A percentile compares a stretch with the other conserved stretches of the same genome.
Conservation (phyloP, 305 asterid genomes). For the Solanum hybrid region DNA sequence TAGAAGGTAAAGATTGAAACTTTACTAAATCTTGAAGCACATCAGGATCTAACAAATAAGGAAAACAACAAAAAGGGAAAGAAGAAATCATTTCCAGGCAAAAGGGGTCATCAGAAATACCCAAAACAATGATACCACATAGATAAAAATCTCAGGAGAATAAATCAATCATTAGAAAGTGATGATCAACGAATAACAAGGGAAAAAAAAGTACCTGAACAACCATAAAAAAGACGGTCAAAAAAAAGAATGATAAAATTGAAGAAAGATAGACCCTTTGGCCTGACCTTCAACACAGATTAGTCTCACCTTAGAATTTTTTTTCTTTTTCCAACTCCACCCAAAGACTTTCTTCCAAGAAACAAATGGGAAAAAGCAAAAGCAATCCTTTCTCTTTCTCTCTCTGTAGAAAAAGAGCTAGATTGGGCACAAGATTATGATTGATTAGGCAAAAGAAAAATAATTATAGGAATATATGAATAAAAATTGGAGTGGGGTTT, state of each 20-base stretch:
- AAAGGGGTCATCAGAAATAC: neutral
- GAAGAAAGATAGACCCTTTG: neutral
- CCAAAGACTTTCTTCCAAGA: constrained; percentile 1
- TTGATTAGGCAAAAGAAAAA: neutral
- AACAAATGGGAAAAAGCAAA: constrained; percentile 8
- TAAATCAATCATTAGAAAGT: constrained; percentile 4
- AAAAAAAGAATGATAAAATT: neutral
- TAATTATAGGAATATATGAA: neutral
- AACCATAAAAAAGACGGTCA: neutral
- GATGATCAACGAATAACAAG: constrained; percentile 1
- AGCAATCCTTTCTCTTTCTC: neutral
- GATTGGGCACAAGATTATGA: neutral
- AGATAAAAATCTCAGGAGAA: neutral
- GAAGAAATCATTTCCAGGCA: neutral
- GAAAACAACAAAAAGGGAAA: neutral
- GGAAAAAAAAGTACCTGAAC: neutral
- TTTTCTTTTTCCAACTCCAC: neutral
- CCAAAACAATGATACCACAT: neutral
- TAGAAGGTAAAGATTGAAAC: neutral
- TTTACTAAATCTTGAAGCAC: neutral
- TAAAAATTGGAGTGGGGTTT: neutral
- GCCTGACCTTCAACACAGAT: neutral
- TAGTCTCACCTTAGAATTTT: neutral
- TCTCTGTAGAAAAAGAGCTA: neutral
- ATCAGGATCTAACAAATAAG: constrained; percentile 6